Percentiles rank a stretch among this genome's conserved stretches.
Evolutionary conservation across 441 rosid genomes (phyloP).

Genomic region (Breynia disticha): DNA sequence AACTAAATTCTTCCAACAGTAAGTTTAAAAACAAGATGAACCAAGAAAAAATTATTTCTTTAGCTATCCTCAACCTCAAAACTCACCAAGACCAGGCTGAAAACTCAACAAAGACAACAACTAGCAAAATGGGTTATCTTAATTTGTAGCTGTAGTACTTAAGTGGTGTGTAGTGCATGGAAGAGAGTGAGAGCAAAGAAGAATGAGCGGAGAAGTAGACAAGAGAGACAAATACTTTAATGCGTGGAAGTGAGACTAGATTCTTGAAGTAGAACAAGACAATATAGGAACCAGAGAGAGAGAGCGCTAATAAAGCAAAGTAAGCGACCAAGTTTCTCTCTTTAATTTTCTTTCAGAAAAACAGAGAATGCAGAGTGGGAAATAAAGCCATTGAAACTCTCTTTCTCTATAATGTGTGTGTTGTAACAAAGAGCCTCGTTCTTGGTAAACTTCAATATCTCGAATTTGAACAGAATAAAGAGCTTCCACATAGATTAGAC

Average conservation of each 20-base stretch:
- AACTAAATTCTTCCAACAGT: not conserved
- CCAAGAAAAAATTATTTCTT: too few species aligned
- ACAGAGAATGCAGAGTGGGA: conserved; percentile 12
- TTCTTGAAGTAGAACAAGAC: conserved; percentile 69
- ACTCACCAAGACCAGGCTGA: too few species aligned
- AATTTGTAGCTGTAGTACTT: not conserved
- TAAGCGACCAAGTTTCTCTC: too few species aligned
- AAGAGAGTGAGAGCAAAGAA: conserved; percentile 7
- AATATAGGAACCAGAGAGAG: conserved; percentile 53
- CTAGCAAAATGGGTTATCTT: not conserved
- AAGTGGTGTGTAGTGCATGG: not conserved
- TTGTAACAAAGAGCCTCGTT: conserved; percentile 54
- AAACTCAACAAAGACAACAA: conserved; percentile 10
- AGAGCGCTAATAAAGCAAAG: conserved; percentile 20
- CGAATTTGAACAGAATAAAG: conserved; percentile 74
- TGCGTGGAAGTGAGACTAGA: conserved; percentile 64
- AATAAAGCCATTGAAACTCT: conserved; percentile 17
- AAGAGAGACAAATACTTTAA: conserved; percentile 31
- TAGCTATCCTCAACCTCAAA: too few species aligned
- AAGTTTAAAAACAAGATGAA: too few species aligned
- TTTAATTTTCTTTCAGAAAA: conserved; percentile 15
- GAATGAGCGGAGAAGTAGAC: conserved; percentile 19
- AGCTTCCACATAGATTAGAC: conserved; percentile 26
- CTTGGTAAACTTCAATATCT: conserved; percentile 57
- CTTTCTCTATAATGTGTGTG: conserved; percentile 25